phyloP scores from a whole-genome alignment of 305 asterid species.

The Fraxinus xanthoxyloides region DNA sequence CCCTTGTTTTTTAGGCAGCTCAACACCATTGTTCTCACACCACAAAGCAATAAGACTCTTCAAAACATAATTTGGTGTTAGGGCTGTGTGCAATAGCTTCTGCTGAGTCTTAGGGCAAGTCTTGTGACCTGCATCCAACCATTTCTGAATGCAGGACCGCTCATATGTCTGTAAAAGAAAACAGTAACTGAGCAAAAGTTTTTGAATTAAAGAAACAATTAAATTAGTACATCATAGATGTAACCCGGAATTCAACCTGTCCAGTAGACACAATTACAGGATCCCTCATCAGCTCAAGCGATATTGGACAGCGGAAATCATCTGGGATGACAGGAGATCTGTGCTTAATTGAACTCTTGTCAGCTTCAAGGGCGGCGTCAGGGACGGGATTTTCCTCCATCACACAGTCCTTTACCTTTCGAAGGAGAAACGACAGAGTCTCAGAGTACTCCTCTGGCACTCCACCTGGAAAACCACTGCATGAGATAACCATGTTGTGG shows the following conservation, averaged over 20 bases:
- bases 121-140: slow-evolving; percentile 96
- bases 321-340: slow-evolving; percentile 91
- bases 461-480: slow-evolving; percentile 75
- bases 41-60: slow-evolving; percentile 87
- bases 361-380: slow-evolving; percentile 53
- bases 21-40: slow-evolving; percentile 95
- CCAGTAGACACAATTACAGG: slow-evolving; percentile 98
- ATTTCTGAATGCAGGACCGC: slow-evolving; percentile 83
- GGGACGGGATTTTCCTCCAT: slow-evolving; percentile 50
- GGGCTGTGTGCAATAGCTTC: slow-evolving; percentile 73
- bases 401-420: slow-evolving; percentile 68
- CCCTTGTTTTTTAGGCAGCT: slow-evolving; percentile 76
- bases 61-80: slow-evolving; percentile 88
- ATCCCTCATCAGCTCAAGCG: slow-evolving; percentile 96
- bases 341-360: slow-evolving; percentile 58
- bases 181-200: not conserved
- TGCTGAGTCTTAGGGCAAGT: slow-evolving; percentile 98
- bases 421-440: slow-evolving; percentile 66
- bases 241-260: slow-evolving; percentile 52
- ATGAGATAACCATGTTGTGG: slow-evolving; percentile 76
- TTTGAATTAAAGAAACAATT: not conserved
- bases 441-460: slow-evolving; percentile 73
- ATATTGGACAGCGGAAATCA: slow-evolving; percentile 94
- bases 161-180: slow-evolving; percentile 72
- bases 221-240: slow-evolving; percentile 4